These are phyloP conservation scores for Shiraia bambusicola DNA, from an alignment of 2,329 filamentous ascomycete genomes.

Conservation along the genomic window DNA sequence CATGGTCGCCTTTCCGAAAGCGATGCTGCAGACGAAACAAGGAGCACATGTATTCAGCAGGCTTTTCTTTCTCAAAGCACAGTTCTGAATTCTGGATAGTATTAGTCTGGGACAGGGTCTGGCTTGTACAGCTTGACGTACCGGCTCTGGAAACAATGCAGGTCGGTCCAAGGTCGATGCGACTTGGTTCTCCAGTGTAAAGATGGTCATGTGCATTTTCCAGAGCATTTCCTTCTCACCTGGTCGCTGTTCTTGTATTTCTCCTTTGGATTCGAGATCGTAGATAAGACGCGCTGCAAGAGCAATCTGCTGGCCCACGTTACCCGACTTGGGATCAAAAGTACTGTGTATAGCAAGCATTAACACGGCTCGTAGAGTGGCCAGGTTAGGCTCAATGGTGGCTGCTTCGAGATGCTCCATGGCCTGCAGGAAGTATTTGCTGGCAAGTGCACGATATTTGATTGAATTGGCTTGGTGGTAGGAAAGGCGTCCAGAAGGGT, in stretches of 20 bases:
- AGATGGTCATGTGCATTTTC: slow-evolving; percentile 41
- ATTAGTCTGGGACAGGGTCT: slow-evolving; percentile 7
- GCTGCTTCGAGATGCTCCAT: slow-evolving; percentile 37
- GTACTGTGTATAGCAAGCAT: slow-evolving; percentile 40
- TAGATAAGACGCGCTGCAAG: slow-evolving; percentile 39
- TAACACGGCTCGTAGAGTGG: slow-evolving; percentile 35
- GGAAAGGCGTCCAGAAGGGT: slow-evolving; percentile 26
- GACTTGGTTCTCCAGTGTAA: slow-evolving; percentile 40
- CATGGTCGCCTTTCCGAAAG: slow-evolving; percentile 35
- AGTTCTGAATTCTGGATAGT: slow-evolving; percentile 26
- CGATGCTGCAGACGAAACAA: slow-evolving; percentile 40
- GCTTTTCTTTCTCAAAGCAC: slow-evolving; percentile 29
- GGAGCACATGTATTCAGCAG: slow-evolving; percentile 38
- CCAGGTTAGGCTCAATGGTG: slow-evolving; percentile 35
- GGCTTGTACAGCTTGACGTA: slow-evolving; percentile 6
- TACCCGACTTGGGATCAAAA: slow-evolving; percentile 39
- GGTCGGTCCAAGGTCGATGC: slow-evolving; percentile 39
- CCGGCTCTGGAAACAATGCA: slow-evolving; percentile 40
- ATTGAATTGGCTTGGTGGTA: slow-evolving; percentile 34
- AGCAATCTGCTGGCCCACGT: slow-evolving; percentile 41
- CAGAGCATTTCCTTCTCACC: slow-evolving; percentile 25
- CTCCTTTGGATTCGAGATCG: slow-evolving; percentile 30
- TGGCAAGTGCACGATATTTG: slow-evolving; percentile 33
- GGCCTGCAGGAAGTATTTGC: slow-evolving; percentile 30
- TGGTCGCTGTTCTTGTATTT: slow-evolving; percentile 27